phyloP scores from a whole-genome alignment of 306 rosid genomes.

The Quercus suber region DNA sequence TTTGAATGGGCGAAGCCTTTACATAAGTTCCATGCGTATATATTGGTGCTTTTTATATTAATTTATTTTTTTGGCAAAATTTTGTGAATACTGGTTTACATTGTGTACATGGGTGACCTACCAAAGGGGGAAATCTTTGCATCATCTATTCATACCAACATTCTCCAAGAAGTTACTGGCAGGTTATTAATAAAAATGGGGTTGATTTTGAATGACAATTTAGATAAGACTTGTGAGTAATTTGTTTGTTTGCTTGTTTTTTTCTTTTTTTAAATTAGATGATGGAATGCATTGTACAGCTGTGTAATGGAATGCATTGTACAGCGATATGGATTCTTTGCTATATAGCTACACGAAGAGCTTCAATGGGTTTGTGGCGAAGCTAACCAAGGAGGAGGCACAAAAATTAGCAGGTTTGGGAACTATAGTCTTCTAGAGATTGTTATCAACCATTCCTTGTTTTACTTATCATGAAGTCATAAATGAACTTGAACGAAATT shows the following conservation, averaged over 20 bases:
- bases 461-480: too few species aligned
- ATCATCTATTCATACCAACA: conserved; percentile 25
- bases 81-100: conserved; percentile 19
- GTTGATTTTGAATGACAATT: too few species aligned
- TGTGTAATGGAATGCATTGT: not conserved
- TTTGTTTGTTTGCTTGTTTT: too few species aligned
- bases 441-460: too few species aligned
- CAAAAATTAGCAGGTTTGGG: conserved; percentile 17
- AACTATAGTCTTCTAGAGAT: too few species aligned
- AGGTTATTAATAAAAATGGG: conserved; percentile 13
- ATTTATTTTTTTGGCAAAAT: not conserved
- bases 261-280: too few species aligned
- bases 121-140: conserved; percentile 21
- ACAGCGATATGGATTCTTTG: conserved; percentile 11
- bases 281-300: too few species aligned
- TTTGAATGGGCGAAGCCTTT: too few species aligned
- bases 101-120: conserved; percentile 42
- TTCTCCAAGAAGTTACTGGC: conserved; percentile 33
- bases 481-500: too few species aligned
- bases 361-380: conserved; percentile 40
- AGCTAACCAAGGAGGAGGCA: conserved; percentile 29
- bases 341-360: conserved; percentile 36
- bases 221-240: too few species aligned
- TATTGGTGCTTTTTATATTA: too few species aligned
- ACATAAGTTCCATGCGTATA: too few species aligned